Evolutionary conservation across 192 early-diverging fungal genomes (phyloP), one percentile per base, ranked within the genome.

Genomic region (Chytriomyces sp.): DNA sequence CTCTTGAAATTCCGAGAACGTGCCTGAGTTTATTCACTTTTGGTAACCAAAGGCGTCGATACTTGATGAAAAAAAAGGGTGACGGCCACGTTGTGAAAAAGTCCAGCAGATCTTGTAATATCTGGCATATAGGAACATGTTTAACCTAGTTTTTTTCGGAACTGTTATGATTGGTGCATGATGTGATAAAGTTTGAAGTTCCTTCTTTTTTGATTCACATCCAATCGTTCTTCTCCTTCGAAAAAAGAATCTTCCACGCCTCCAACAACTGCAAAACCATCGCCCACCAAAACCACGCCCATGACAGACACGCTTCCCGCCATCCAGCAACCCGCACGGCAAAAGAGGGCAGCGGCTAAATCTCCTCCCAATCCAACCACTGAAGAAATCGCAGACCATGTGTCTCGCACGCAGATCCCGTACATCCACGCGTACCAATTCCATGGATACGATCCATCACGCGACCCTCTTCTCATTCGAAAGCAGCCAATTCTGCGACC

Each of bases 381-480:
- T 18, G 44, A 53, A 8, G 26, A 60, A 59, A 28, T 71, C n/a
- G 50, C 49, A 10, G 50, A 71, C 16, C 26, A 50, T 18, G 26
- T 71, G 3, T 18, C 49, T 8, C 8, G 57, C 5, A 59, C 20
- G 26, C 69, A 71, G 35, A 71, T 71, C 44, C 69, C 69, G 9
- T 60, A 50, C 47, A 48, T 59, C 16, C 69, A 71, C 69, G 69
- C 69, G 57, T 71, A 71, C 26, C 69, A 60, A 50, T 71, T 71
- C 50, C 69, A 60, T 50, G 69, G 69, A 49, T 77, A 77, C 59
- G 76, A 77, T 63, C 76, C 76, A 1, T 35, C 53, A 8, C 49
- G 53, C 45, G 76, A 77, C 67, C 61, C 50, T 16, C 53, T 77
- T 3, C 50, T 77, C 9, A 53, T 77, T 9, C 20, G 68, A 45